Evolutionary conservation across 179 eudicot genomes (phyloP).

Genomic region (Monotropa hypopitys): DNA sequence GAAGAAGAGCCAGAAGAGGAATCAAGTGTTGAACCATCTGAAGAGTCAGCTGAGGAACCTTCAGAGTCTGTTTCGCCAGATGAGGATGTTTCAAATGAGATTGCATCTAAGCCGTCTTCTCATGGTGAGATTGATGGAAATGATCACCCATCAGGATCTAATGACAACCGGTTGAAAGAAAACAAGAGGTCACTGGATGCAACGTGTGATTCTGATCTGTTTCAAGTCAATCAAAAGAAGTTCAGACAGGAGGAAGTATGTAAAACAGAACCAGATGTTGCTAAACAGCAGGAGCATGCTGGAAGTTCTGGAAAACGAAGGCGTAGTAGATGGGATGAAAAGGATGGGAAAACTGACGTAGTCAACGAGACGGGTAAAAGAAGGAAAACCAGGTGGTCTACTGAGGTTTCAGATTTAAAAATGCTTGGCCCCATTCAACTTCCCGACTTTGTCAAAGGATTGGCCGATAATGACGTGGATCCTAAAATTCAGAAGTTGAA

Average conservation of each 20-base stretch:
- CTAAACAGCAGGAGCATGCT: not conserved
- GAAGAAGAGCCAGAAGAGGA: slow-evolving; percentile 19
- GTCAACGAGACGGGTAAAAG: slow-evolving; percentile 2
- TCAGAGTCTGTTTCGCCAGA: not conserved
- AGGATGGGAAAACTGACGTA: not conserved
- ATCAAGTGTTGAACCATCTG: not conserved
- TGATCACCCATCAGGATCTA: slow-evolving; percentile 2
- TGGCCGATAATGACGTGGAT: slow-evolving; percentile 1
- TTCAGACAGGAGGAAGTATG: slow-evolving; percentile 6
- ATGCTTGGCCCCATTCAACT: slow-evolving; percentile 7
- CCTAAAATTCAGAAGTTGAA: slow-evolving; percentile 6
- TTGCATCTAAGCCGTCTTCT: not conserved
- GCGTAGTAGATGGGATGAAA: slow-evolving; percentile 16
- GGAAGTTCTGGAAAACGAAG: slow-evolving; percentile 14
- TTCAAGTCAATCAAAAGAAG: slow-evolving; percentile 4
- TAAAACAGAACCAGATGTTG: slow-evolving; percentile 1
- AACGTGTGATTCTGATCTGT: not conserved
- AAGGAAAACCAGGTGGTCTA: slow-evolving; percentile 19
- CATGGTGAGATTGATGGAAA: not conserved
- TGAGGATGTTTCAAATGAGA: slow-evolving; percentile 1
- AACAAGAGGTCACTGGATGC: slow-evolving; percentile 8
- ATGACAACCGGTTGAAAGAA: slow-evolving; percentile 1
- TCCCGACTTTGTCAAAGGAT: slow-evolving; percentile 7
- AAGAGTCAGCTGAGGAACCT: slow-evolving; percentile 2
- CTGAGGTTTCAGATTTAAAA: slow-evolving; percentile 4